Evolutionary conservation across 2,329 filamentous ascomycete species (phyloP).

Genomic region (Tolypocladium pustulatum): DNA sequence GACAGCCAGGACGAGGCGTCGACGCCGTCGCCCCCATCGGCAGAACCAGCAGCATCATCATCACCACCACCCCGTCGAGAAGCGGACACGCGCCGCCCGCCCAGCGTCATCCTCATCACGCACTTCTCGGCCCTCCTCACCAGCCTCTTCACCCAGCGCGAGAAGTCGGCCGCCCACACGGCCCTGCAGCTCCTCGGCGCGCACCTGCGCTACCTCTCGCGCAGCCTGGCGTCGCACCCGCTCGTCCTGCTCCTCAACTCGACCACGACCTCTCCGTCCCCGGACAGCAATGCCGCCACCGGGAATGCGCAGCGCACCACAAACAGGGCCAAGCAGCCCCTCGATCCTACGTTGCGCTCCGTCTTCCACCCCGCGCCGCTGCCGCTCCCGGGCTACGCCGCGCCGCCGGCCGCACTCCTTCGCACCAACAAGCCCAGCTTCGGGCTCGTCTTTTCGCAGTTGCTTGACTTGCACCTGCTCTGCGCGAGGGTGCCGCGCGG

Average conservation of each 20-base stretch:
- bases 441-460: constrained; percentile 42
- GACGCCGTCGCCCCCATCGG: constrained; percentile 5
- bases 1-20: constrained; percentile 23
- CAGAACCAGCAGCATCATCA: not conserved
- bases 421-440: constrained; percentile 37
- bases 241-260: constrained; percentile 47
- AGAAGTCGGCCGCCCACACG: constrained; percentile 35
- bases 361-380: constrained; percentile 31
- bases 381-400: constrained; percentile 7
- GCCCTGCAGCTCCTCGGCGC: constrained; percentile 36
- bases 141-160: constrained; percentile 38
- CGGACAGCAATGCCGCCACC: not conserved
- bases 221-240: constrained; percentile 26
- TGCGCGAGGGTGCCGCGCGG: constrained; percentile 32
- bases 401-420: constrained; percentile 9
- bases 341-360: constrained; percentile 37
- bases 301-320: too few species aligned
- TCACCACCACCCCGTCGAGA: not conserved
- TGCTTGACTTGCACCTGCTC: constrained; percentile 45
- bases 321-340: not conserved
- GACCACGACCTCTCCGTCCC: constrained; percentile 18
- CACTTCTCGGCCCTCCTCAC: constrained; percentile 42
- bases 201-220: constrained; percentile 34
- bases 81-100: not conserved
- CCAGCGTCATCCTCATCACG: constrained; percentile 39